Percentiles rank a stretch among this genome's conserved stretches.
Conservation (phyloP, 345 rosid genomes). For the Balakata baccata region DNA sequence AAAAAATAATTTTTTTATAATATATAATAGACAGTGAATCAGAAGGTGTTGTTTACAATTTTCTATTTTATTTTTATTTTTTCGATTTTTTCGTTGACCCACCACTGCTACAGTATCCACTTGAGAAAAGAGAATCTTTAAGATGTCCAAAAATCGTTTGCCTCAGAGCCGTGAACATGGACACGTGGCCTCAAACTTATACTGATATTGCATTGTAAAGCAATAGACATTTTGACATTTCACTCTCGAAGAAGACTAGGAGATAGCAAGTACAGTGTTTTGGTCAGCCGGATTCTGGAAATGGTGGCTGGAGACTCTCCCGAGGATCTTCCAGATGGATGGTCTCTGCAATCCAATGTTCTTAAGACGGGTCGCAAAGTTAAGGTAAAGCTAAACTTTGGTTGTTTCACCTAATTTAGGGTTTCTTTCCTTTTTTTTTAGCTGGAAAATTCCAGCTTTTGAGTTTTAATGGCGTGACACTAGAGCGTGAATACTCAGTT, state of each 20-base stretch:
- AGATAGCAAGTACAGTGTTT: not conserved
- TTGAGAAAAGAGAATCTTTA: too few species aligned
- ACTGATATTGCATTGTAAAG: too few species aligned
- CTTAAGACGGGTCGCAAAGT: slow-evolving; percentile 47
- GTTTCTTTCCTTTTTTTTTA: not conserved
- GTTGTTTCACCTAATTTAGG: not conserved
- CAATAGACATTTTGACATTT: not conserved
- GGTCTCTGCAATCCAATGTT: slow-evolving; percentile 38
- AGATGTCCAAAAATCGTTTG: too few species aligned
- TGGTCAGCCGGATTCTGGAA: not conserved
- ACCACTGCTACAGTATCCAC: not conserved
- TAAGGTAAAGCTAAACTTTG: slow-evolving; percentile 27
- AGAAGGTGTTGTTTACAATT: too few species aligned
- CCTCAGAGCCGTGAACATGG: too few species aligned
- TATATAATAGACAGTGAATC: too few species aligned
- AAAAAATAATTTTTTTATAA: too few species aligned
- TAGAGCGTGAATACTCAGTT: not conserved
- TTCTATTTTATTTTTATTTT: too few species aligned
- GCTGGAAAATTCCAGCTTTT: not conserved
- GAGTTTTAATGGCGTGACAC: not conserved
- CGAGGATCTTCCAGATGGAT: slow-evolving; percentile 55
- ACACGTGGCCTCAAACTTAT: too few species aligned
- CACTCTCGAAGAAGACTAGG: not conserved
- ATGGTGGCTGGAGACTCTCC: slow-evolving; percentile 28
- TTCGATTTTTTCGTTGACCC: too few species aligned